These are phyloP conservation scores for Colletotrichum navitas DNA, from an alignment of 2,329 filamentous ascomycete genomes.

Conservation along the genomic window DNA sequence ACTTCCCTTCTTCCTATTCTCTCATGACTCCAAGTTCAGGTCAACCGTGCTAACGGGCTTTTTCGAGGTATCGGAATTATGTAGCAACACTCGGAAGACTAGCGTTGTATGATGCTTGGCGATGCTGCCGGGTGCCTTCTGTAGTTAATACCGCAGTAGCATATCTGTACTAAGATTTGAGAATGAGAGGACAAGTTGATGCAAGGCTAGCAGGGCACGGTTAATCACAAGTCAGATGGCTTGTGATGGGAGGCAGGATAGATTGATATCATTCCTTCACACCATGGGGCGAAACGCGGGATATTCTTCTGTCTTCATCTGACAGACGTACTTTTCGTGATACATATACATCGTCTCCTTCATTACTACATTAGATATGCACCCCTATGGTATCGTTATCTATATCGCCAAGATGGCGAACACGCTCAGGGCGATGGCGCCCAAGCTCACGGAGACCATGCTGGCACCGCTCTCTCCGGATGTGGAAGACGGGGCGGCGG, in stretches of 20 bases:
- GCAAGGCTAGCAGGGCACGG: too few relatives aligned
- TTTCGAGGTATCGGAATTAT: too few relatives aligned
- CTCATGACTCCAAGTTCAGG: too few relatives aligned
- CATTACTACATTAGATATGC: conserved; percentile 15
- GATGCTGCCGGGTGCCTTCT: too few relatives aligned
- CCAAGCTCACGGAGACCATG: conserved; percentile 21
- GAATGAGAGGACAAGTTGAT: neutral
- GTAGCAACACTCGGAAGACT: too few relatives aligned
- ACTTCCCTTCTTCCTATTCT: too few relatives aligned
- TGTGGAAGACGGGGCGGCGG: conserved; percentile 13
- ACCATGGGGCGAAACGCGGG: too few relatives aligned
- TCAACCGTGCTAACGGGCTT: too few relatives aligned
- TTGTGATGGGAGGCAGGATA: neutral
- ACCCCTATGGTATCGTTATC: neutral
- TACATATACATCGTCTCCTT: conserved; percentile 34
- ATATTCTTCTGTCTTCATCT: neutral
- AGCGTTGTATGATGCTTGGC: too few relatives aligned
- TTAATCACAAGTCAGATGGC: too few relatives aligned
- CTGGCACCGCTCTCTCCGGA: conserved; percentile 23
- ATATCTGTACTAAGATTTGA: too few relatives aligned
- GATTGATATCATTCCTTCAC: neutral
- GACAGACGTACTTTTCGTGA: conserved; percentile 3
- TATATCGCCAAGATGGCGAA: neutral
- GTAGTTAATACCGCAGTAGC: too few relatives aligned
- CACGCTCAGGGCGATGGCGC: conserved; percentile 11